Percentiles rank a stretch among this genome's conserved stretches.
These are phyloP conservation scores for Verticillium tricorpus DNA, from an alignment of 2,329 filamentous ascomycete genomes.

Conservation along the genomic window DNA sequence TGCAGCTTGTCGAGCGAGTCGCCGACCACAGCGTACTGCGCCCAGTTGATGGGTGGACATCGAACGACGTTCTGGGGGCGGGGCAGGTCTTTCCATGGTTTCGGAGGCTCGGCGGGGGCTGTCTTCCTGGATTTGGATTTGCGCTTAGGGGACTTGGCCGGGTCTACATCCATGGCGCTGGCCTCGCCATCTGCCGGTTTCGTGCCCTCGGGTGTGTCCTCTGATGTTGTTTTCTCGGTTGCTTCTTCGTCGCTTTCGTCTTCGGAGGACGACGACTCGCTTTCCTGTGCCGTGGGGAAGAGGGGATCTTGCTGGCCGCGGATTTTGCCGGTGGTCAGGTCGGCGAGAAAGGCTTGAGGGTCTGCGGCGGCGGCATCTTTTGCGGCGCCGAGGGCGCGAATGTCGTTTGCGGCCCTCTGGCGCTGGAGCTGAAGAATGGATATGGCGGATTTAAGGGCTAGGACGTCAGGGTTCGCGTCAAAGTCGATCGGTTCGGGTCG, in stretches of 20 bases:
- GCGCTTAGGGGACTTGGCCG: constrained; percentile 2
- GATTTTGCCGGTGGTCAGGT: constrained; percentile 61
- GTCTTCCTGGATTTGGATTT: constrained; percentile 5
- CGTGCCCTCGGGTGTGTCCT: background rate
- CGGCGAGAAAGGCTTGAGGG: constrained; percentile 66
- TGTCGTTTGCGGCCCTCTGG: constrained; percentile 70
- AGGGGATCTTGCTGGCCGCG: constrained; percentile 31
- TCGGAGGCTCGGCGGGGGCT: background rate
- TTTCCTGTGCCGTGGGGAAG: constrained; percentile 17
- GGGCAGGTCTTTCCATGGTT: constrained; percentile 62
- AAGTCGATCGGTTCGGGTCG: constrained; percentile 52
- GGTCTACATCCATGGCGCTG: constrained; percentile 1
- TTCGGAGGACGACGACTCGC: constrained; percentile 11
- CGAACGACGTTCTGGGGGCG: constrained; percentile 77
- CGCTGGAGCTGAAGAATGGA: constrained; percentile 83
- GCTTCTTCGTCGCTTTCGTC: constrained; percentile 25
- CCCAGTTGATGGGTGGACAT: constrained; percentile 90
- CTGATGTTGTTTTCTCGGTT: constrained; percentile 1
- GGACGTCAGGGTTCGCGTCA: constrained; percentile 73
- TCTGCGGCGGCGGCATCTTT: constrained; percentile 67
- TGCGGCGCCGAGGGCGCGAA: constrained; percentile 63
- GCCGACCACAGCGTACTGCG: constrained; percentile 86
- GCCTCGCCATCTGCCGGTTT: background rate
- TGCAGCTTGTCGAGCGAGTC: constrained; percentile 81
- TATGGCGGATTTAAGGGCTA: constrained; percentile 81